A percentile compares a stretch with the other conserved stretches of the same genome.
These are phyloP conservation scores for Barnettozyma californica DNA, from an alignment of 805 yeast genomes.

Conservation along the genomic window DNA sequence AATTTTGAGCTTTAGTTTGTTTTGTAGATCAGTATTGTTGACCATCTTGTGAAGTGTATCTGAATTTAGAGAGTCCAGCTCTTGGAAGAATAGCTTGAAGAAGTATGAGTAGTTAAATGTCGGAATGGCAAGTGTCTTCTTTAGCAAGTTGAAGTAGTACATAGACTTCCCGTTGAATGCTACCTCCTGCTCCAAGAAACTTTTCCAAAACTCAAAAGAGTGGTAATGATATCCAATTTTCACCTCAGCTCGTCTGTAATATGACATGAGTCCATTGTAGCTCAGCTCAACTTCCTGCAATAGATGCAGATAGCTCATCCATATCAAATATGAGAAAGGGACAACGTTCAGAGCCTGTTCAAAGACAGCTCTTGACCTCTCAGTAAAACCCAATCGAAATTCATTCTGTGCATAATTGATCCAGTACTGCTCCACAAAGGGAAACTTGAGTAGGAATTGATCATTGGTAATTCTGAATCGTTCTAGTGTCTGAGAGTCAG, in stretches of 20 bases:
- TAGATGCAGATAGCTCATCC: conserved; percentile 46
- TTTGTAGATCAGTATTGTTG: conserved; percentile 15
- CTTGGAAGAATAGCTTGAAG: conserved; percentile 34
- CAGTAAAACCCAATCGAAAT: conserved; percentile 39
- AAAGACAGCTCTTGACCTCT: conserved; percentile 33
- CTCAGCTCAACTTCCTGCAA: conserved; percentile 25
- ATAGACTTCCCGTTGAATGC: conserved; percentile 29
- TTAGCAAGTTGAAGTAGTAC: conserved; percentile 30
- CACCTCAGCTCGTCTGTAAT: conserved; percentile 43
- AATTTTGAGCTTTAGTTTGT: conserved; percentile 17
- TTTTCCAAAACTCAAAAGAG: conserved; percentile 44
- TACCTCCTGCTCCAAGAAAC: conserved; percentile 40
- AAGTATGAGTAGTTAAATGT: conserved; percentile 46
- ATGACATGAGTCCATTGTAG: conserved; percentile 27
- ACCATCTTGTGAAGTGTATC: conserved; percentile 14
- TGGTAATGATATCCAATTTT: conserved; percentile 50
- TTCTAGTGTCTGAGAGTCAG: conserved; percentile 27
- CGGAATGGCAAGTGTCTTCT: conserved; percentile 52
- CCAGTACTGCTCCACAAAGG: conserved; percentile 53
- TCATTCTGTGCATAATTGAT: conserved; percentile 46
- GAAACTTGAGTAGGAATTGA: conserved; percentile 41
- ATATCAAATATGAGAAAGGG: conserved; percentile 42
- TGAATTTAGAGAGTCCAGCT: conserved; percentile 20
- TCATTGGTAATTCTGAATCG: conserved; percentile 36
- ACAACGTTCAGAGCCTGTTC: conserved; percentile 33